These are phyloP conservation scores for Allium fistulosum DNA, from an alignment of 106 monocot genomes.

Conservation along the genomic window DNA sequence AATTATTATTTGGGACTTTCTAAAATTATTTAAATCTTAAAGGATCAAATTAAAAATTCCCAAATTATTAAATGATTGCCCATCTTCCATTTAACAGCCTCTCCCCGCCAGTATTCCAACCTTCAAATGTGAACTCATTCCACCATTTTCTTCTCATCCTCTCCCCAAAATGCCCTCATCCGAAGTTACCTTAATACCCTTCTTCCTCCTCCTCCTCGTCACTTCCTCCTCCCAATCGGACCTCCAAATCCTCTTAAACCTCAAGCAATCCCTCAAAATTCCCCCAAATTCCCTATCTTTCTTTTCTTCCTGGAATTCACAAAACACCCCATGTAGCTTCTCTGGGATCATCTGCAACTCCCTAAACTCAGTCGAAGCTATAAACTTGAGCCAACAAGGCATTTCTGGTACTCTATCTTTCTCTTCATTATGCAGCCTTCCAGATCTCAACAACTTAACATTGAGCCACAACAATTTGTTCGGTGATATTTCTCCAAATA, in stretches of 20 bases:
- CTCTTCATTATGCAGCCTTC: slow-evolving; percentile 22
- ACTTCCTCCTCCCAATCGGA: not conserved
- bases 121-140: not conserved
- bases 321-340: slow-evolving; percentile 34
- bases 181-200: not conserved
- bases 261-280: slow-evolving; percentile 31
- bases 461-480: slow-evolving; percentile 31
- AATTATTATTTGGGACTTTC: too few relatives aligned
- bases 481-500: slow-evolving; percentile 22
- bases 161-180: slow-evolving; percentile 15
- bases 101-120: too few relatives aligned
- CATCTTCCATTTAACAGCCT: too few relatives aligned
- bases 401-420: slow-evolving; percentile 31
- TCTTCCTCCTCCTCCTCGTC: slow-evolving; percentile 20
- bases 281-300: slow-evolving; percentile 6
- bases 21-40: too few relatives aligned
- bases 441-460: not conserved
- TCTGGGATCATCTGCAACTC: slow-evolving; percentile 35
- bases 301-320: slow-evolving; percentile 22
- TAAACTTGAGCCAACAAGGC: slow-evolving; percentile 14
- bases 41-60: too few relatives aligned
- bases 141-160: not conserved
- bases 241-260: slow-evolving; percentile 22
- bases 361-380: slow-evolving; percentile 13
- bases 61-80: too few relatives aligned